Evolutionary conservation across 192 early-diverging fungal genomes (phyloP).

Genomic region (Coemansia sp.): DNA sequence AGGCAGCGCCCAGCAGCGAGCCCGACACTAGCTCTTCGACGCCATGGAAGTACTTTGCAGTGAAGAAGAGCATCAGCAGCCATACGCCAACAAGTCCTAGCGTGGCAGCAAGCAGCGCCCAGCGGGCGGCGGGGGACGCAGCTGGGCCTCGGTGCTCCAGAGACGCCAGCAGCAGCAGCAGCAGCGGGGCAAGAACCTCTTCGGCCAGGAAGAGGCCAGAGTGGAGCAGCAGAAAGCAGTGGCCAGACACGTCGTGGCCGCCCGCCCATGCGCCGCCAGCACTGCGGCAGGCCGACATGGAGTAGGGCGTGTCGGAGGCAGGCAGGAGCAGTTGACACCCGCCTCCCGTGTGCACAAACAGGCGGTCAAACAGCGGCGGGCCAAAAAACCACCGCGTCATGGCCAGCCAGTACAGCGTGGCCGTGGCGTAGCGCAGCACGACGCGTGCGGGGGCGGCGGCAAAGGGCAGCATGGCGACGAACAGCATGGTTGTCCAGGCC

Average conservation of each 20-base stretch:
- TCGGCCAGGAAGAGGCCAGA: constrained; percentile 71
- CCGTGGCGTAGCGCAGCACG: constrained; percentile 56
- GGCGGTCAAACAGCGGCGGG: constrained; percentile 74
- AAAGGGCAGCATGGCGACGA: constrained; percentile 50
- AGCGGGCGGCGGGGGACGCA: constrained; percentile 20
- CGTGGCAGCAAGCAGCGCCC: constrained; percentile 35
- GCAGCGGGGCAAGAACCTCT: constrained; percentile 55
- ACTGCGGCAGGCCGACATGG: constrained; percentile 43
- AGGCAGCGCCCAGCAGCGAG: constrained; percentile 62
- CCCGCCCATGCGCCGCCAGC: constrained; percentile 69
- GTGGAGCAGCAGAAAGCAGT: constrained; percentile 81
- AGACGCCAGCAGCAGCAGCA: constrained; percentile 15
- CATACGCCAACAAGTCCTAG: constrained; percentile 60
- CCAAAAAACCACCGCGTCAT: constrained; percentile 87
- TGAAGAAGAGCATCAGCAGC: constrained; percentile 75
- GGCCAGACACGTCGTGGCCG: constrained; percentile 86
- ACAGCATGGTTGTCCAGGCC: constrained; percentile 79
- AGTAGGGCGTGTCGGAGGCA: not conserved
- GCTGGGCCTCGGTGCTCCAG: constrained; percentile 26
- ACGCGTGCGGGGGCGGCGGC: constrained; percentile 13
- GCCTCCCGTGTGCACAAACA: constrained; percentile 73
- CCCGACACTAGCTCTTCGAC: constrained; percentile 68
- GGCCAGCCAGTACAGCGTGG: constrained; percentile 81
- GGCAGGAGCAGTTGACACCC: constrained; percentile 36
- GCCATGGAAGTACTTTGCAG: constrained; percentile 78